Conservation (phyloP, 768 basidiomycete genomes). For the Naganishia vaughanmartiniae region DNA sequence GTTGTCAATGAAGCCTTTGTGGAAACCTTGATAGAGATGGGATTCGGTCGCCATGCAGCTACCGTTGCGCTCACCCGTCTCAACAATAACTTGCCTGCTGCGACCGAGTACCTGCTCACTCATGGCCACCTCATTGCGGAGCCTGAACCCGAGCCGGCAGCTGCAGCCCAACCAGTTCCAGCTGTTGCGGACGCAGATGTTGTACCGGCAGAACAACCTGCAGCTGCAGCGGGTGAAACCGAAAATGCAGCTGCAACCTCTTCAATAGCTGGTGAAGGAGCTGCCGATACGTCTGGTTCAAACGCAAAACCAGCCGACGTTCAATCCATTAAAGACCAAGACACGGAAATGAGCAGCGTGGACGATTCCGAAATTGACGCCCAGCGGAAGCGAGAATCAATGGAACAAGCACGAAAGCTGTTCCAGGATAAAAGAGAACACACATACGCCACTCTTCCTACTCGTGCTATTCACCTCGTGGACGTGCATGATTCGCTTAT, state of each 20-base stretch:
- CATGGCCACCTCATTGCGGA: conserved; percentile 55
- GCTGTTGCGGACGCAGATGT: conserved; percentile 18
- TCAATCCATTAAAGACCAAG: background rate
- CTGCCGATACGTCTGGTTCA: background rate
- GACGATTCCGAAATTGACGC: conserved; percentile 47
- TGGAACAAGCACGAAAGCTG: conserved; percentile 26
- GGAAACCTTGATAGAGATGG: conserved; percentile 88
- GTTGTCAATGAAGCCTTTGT: conserved; percentile 51
- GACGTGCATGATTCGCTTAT: conserved; percentile 83
- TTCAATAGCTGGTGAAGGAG: conserved; percentile 29
- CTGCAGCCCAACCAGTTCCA: conserved; percentile 8
- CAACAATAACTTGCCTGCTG: conserved; percentile 82
- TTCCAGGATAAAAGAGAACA: conserved; percentile 67
- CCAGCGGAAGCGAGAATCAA: conserved; percentile 54
- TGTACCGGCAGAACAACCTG: conserved; percentile 29
- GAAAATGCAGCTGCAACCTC: conserved; percentile 2
- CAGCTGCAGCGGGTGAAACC: conserved; percentile 10
- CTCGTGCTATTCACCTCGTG: conserved; percentile 71
- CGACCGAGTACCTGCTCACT: conserved; percentile 78
- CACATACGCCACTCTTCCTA: conserved; percentile 63
- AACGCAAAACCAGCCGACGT: background rate
- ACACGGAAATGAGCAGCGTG: background rate
- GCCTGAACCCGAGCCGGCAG: conserved; percentile 14
- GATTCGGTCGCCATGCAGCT: conserved; percentile 84
- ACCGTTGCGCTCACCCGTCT: conserved; percentile 78